These are phyloP conservation scores for Microdochium bolleyi DNA, from an alignment of 2,329 filamentous ascomycete species.

Conservation along the genomic window DNA sequence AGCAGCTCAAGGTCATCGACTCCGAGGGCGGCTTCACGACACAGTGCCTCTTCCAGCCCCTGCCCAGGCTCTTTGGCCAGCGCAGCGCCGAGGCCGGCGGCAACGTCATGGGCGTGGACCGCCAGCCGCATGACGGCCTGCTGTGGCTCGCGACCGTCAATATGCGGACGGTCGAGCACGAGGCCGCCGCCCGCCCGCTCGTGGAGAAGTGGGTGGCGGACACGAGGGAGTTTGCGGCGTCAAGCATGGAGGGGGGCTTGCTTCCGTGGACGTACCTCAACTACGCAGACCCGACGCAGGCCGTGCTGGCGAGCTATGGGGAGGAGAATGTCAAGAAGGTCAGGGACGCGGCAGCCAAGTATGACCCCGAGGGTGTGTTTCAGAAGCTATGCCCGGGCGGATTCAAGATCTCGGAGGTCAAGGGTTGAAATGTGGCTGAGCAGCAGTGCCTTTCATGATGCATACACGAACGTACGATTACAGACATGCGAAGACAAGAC, in stretches of 20 bases:
- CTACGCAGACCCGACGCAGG: constrained; percentile 21
- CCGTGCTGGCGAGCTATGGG: constrained; percentile 21
- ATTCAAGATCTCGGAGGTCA: constrained; percentile 4
- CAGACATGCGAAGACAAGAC: too few species aligned
- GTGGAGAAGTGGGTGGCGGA: constrained; percentile 19
- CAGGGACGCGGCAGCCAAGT: constrained; percentile 16
- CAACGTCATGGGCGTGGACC: constrained; percentile 24
- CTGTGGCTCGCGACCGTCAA: constrained; percentile 22
- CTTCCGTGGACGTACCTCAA: constrained; percentile 27
- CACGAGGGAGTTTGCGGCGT: constrained; percentile 14
- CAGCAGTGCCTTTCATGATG: too few species aligned
- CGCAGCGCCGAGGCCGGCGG: constrained; percentile 21
- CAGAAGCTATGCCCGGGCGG: constrained; percentile 23
- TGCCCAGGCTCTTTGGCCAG: constrained; percentile 19
- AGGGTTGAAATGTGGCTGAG: too few species aligned
- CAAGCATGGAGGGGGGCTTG: constrained; percentile 2
- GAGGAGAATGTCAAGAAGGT: constrained; percentile 17
- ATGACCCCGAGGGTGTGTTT: constrained; percentile 23
- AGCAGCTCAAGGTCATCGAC: constrained; percentile 14
- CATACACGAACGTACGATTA: too few species aligned
- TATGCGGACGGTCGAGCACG: constrained; percentile 22
- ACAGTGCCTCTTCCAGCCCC: constrained; percentile 23
- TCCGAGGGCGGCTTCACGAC: constrained; percentile 17
- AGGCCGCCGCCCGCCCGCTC: constrained; percentile 23
- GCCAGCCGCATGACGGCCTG: constrained; percentile 16